Evolutionary conservation across 192 early-diverging fungal genomes (phyloP), one percentile per base, ranked within the genome.

Genomic region (Entophlyctis helioformis): DNA sequence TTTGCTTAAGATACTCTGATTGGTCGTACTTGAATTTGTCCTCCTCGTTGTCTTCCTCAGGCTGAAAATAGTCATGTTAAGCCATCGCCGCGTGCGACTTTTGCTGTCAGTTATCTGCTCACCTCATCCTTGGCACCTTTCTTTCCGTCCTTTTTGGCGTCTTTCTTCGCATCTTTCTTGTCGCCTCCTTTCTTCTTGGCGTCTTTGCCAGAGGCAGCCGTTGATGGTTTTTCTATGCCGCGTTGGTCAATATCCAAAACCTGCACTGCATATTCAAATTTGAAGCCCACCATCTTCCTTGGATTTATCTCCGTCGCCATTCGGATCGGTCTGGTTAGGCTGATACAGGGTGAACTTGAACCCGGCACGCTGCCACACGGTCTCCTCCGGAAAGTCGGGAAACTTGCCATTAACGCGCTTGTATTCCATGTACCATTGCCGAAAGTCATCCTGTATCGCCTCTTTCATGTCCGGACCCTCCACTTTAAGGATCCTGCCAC

Each of bases 351-450:
- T 42, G 39, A 78, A 76, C 40, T 64, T 60, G 54, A 75, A 78
- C 16, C 48, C 59, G 9, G 69, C 61, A 36, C 59, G 44, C 38
- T 77, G 47, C 76, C 76, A 78, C 1, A 59, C 44, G 19, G 51
- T 45, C 35, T 78, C 72, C 1, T 63, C 29, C 9, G 76, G 76
- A 32, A 78, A 78, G 33, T 78, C 76, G 7, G 76, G 76, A 37
- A 78, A 78, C 37, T 74, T 78, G 38, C 62, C 60, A 51, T 67
- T 59, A 21, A 65, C 51, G 22, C 66, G 56, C 46, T 73, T 74
- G 63, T 62, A 68, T 43, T 78, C 76, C 69, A 76, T 78, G 57
- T 78, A 78, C 76, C 76, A 78, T 33, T 74, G 67, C 16, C 76
- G 57, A 41, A 78, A 78, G 39, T 44, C 59, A 47, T 78, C 76